These are phyloP conservation scores for Aspergillus neotritici DNA, from an alignment of 2,329 filamentous ascomycete genomes.

Conservation along the genomic window DNA sequence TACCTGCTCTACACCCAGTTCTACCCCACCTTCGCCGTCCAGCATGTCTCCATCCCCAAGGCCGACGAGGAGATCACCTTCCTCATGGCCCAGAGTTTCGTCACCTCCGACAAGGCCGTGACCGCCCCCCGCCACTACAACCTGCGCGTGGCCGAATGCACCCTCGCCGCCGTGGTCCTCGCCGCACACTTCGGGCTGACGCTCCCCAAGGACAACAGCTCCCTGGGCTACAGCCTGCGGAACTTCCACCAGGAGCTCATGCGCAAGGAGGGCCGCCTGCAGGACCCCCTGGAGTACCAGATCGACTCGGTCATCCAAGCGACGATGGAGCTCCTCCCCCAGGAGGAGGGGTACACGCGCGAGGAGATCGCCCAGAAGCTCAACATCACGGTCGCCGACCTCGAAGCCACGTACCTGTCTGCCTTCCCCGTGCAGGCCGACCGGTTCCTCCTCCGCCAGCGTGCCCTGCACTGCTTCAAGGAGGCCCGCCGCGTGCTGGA, in stretches of 20 bases:
- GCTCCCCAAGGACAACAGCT: conserved; percentile 72
- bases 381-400: conserved; percentile 60
- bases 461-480: conserved; percentile 82
- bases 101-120: conserved; percentile 89
- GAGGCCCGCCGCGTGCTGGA: conserved; percentile 81
- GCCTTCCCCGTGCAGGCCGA: conserved; percentile 86
- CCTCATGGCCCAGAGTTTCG: conserved; percentile 89
- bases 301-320: conserved; percentile 67
- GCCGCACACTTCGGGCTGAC: conserved; percentile 56
- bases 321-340: conserved; percentile 63
- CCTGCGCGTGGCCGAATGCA: conserved; percentile 91
- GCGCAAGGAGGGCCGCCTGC: conserved; percentile 42
- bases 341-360: conserved; percentile 80
- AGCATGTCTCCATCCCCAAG: conserved; percentile 74
- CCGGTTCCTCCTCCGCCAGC: conserved; percentile 78
- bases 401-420: conserved; percentile 74
- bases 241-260: conserved; percentile 86
- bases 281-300: conserved; percentile 57
- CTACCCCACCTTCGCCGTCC: conserved; percentile 67
- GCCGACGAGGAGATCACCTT: conserved; percentile 81
- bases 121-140: conserved; percentile 95
- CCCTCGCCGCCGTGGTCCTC: conserved; percentile 68
- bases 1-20: conserved; percentile 89
- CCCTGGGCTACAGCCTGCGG: conserved; percentile 74
- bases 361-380: conserved; percentile 74